Conservation (phyloP, 176 grass and related monocot species). For the Cenchrus purpureus region DNA sequence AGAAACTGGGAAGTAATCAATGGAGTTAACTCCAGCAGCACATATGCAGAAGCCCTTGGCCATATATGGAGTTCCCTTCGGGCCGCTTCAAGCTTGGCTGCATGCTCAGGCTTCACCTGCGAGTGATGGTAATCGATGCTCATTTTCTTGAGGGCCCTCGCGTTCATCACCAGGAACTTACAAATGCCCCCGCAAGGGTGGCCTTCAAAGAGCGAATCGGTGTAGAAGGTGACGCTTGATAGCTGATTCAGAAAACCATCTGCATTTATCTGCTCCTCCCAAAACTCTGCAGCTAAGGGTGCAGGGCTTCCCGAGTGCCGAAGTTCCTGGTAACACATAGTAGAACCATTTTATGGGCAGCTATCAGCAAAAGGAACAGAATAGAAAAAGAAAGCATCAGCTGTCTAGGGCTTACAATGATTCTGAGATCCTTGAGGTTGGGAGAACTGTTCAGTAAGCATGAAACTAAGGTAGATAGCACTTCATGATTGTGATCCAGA, state of each 20-base stretch:
- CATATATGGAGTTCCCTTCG: neutral
- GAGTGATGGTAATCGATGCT: neutral
- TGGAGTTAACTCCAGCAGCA: neutral
- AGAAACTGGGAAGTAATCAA: neutral
- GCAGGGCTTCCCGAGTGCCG: neutral
- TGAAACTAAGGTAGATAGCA: constrained; percentile 22
- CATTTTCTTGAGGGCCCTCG: constrained; percentile 18
- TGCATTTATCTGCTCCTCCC: constrained; percentile 6
- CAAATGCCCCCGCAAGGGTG: neutral
- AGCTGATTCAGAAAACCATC: neutral
- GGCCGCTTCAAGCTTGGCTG: constrained; percentile 11
- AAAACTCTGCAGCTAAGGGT: constrained; percentile 9
- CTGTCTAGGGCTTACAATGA: constrained; percentile 1
- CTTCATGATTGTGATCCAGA: constrained; percentile 25
- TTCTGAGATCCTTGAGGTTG: constrained; percentile 39
- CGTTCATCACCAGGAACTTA: constrained; percentile 34
- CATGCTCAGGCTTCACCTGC: constrained; percentile 17
- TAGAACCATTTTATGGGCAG: neutral
- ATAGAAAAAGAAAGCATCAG: neutral
- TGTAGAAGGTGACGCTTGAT: constrained; percentile 18
- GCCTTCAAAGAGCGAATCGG: constrained; percentile 1
- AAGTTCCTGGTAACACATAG: constrained; percentile 5
- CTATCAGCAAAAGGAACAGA: neutral
- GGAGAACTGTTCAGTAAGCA: constrained; percentile 54
- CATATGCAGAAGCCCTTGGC: constrained; percentile 18